phyloP scores from a whole-genome alignment of 1,284 basidiomycete species.

The Cryptococcus jaspeensis region DNA sequence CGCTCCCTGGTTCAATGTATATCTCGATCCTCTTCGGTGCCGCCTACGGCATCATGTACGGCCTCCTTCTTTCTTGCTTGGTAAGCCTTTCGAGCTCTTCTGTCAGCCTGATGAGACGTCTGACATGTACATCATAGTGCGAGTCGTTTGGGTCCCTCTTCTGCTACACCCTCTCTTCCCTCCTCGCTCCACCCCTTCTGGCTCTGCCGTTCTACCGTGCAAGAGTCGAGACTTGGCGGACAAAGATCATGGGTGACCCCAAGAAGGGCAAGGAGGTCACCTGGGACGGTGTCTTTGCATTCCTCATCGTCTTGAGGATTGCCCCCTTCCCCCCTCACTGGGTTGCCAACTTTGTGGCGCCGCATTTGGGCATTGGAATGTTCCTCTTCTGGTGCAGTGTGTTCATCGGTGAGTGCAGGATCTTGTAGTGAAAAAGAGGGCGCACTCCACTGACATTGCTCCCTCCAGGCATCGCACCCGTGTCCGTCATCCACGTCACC shows the following conservation, averaged over 20 bases:
- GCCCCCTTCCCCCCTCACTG: slow-evolving; percentile 91
- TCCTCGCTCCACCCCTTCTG: slow-evolving; percentile 84
- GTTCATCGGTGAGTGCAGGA: slow-evolving; percentile 60
- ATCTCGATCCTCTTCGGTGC: slow-evolving; percentile 94
- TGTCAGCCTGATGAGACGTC: background rate
- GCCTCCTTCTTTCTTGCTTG: slow-evolving; percentile 84
- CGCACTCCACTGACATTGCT: background rate
- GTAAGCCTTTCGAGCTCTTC: slow-evolving; percentile 37
- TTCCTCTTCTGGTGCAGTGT: slow-evolving; percentile 86
- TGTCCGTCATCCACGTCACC: slow-evolving; percentile 90
- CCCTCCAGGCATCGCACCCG: slow-evolving; percentile 69
- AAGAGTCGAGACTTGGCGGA: slow-evolving; percentile 48
- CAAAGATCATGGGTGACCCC: slow-evolving; percentile 51
- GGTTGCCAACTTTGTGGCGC: slow-evolving; percentile 90
- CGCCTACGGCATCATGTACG: slow-evolving; percentile 88
- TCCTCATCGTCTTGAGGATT: slow-evolving; percentile 84
- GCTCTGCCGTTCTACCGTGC: slow-evolving; percentile 72
- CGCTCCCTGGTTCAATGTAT: slow-evolving; percentile 96
- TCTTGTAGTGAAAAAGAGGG: background rate
- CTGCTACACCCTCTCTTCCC: slow-evolving; percentile 88
- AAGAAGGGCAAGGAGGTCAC: slow-evolving; percentile 43
- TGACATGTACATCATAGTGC: slow-evolving; percentile 54
- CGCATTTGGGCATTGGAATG: slow-evolving; percentile 85
- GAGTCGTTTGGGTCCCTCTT: slow-evolving; percentile 87
- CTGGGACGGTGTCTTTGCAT: slow-evolving; percentile 56